Conservation (phyloP, 176 grass and related monocot species). For the Alopecurus myosuroides region DNA sequence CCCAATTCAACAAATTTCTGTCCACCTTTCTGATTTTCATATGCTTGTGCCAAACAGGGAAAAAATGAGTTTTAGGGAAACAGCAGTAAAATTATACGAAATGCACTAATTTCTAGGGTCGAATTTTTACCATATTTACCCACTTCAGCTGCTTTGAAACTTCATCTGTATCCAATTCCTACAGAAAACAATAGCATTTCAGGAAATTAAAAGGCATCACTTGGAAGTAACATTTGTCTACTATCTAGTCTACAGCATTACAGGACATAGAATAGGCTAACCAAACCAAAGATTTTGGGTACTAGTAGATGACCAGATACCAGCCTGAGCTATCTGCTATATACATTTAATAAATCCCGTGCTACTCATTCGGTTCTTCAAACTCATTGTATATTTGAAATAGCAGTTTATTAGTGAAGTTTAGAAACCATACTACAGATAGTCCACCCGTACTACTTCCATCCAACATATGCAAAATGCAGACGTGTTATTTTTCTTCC, state of each 20-base stretch:
- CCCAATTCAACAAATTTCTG: neutral
- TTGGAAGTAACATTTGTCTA: neutral
- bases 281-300: slow-evolving; percentile 15
- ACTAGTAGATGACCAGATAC: slow-evolving; percentile 5
- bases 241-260: neutral
- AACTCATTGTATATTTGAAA: slow-evolving; percentile 1
- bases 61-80: neutral
- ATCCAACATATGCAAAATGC: slow-evolving; percentile 2
- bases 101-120: slow-evolving; percentile 15
- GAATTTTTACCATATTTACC: slow-evolving; percentile 61
- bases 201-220: slow-evolving; percentile 1
- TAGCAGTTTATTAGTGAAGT: neutral
- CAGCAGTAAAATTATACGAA: neutral
- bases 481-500: neutral
- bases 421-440: neutral
- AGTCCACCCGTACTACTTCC: neutral
- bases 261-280: neutral
- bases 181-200: slow-evolving; percentile 25
- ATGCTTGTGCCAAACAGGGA: neutral
- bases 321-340: neutral
- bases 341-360: neutral
- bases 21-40: neutral
- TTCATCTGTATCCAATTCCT: slow-evolving; percentile 80
- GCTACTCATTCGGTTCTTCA: neutral
- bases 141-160: slow-evolving; percentile 76